Percentiles rank a stretch among this genome's conserved stretches.
Conservation (phyloP, 108 stramenopile species). For the Cyclotella distinguenda region DNA sequence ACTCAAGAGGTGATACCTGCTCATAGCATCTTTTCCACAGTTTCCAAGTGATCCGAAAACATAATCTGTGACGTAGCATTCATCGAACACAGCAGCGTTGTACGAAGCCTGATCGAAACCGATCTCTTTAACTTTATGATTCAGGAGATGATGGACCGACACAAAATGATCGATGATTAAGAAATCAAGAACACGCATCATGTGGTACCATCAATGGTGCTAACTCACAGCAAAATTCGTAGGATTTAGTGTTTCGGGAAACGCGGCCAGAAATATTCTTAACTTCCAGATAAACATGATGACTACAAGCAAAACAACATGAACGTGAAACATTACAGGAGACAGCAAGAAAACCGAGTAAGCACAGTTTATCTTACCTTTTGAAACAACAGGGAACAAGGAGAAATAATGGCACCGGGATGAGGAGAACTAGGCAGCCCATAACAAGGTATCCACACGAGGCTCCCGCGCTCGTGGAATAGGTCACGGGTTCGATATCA, state of each 20-base stretch:
- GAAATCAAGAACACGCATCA: neutral
- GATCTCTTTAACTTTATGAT: conserved; percentile 15
- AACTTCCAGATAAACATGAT: conserved; percentile 29
- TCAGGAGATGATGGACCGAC: neutral
- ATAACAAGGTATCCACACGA: conserved; percentile 16
- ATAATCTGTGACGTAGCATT: conserved; percentile 26
- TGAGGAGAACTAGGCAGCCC: conserved; percentile 11
- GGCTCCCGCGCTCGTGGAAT: too few species aligned
- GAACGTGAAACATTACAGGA: too few species aligned
- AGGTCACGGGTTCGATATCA: too few species aligned
- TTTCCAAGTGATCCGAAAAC: conserved; percentile 15
- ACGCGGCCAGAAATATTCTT: neutral
- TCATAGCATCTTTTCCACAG: conserved; percentile 10
- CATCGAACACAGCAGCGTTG: conserved; percentile 29
- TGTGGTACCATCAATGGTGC: neutral
- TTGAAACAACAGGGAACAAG: conserved; percentile 19
- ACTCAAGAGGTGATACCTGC: conserved; percentile 24
- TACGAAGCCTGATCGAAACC: conserved; percentile 18
- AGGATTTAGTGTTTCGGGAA: neutral
- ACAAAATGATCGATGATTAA: neutral
- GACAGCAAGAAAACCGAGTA: too few species aligned
- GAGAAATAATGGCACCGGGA: conserved; percentile 13
- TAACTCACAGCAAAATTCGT: conserved; percentile 13
- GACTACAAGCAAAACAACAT: neutral
- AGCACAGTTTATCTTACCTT: conserved; percentile 2